Evolutionary conservation across 2,329 filamentous ascomycete genomes (phyloP), one percentile per base, ranked within the genome.

Genomic region (Alternaria ventricosa): DNA sequence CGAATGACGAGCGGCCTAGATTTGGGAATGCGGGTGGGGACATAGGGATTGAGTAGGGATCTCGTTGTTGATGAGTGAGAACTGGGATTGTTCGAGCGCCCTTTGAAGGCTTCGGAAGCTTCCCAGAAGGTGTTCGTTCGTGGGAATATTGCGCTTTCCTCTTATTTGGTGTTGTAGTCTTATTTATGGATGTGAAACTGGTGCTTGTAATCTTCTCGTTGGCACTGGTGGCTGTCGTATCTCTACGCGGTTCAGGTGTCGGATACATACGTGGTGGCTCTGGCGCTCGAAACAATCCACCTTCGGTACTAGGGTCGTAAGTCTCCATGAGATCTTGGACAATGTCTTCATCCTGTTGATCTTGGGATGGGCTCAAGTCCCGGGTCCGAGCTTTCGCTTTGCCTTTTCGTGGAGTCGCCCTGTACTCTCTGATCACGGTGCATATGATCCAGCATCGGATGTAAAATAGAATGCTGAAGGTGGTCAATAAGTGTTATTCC

Each of bases 371-470:
- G 25, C 11, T 47, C 1, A 8, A 49, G n/a, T 41, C 20, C 4
- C 45, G 30, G 1, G 7, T n/a, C 36, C 45, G 49, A 30, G 45
- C 47, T 53, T 67, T 60, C 6, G 43, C 57, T 46, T 61, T 61
- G 6, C 45, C 23, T 53, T 59, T 65, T 12, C 54, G 53, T 30
- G 63, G 43, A 10, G 36, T 49, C 41, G 30, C 33, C 8, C 10
- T 41, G 27, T 46, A 33, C 18, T 58, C 55, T 36, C 27, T 49
- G 7, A 56, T 53, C 10, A 56, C 60, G 15, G 60, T 13, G 4
- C 62, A 41, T 18, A 61, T 51, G 13, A 67, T 60, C 64, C 67
- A 69, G 46, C 67, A 69, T 6, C 60, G 67, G 36, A 69, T 47
- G n/a, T 57, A 64, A 13, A 65, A 69, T 4, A 50, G 44, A 28